These are phyloP conservation scores for Quillaja saponaria DNA, from an alignment of 306 rosid genomes.

Conservation along the genomic window DNA sequence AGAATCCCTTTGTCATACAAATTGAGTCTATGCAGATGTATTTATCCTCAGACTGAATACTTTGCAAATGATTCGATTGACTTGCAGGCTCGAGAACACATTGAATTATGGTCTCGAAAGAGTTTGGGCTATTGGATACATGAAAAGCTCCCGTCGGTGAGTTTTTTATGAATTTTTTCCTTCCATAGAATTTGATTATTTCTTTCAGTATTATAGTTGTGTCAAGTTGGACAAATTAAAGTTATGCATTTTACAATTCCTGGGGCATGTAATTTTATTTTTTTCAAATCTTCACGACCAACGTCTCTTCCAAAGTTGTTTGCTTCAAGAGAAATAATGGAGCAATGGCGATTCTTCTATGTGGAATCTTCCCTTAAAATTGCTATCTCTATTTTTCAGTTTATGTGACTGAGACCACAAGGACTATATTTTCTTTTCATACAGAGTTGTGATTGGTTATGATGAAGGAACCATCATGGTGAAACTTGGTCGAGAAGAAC, in stretches of 20 bases:
- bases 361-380: constrained; percentile 14
- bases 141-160: constrained; percentile 96
- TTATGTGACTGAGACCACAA: constrained; percentile 2
- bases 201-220: constrained; percentile 3
- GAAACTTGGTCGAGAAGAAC: constrained; percentile 98
- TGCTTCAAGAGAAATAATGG: constrained; percentile 5
- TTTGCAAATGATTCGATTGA: too few relatives aligned
- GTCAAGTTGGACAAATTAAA: constrained; percentile 14
- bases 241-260: constrained; percentile 9
- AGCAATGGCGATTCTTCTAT: constrained; percentile 18
- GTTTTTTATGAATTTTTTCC: constrained; percentile 25
- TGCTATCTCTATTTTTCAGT: not conserved
- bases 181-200: constrained; percentile 4
- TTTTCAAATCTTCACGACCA: not conserved
- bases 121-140: constrained; percentile 99
- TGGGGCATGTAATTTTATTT: too few relatives aligned
- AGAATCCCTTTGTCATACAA: not conserved
- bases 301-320: constrained; percentile 15
- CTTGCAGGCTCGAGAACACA: constrained; percentile 95
- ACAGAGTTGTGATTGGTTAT: constrained; percentile 94
- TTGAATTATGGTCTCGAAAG: constrained; percentile 96
- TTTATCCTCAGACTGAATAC: not conserved
- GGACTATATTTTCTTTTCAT: constrained; percentile 14
- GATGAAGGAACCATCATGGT: constrained; percentile 99
- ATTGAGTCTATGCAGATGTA: constrained; percentile 7